Evolutionary conservation across 225 moss, liverwort and hornwort genomes (phyloP).

Genomic region (Pseudoscleropodium purum): DNA sequence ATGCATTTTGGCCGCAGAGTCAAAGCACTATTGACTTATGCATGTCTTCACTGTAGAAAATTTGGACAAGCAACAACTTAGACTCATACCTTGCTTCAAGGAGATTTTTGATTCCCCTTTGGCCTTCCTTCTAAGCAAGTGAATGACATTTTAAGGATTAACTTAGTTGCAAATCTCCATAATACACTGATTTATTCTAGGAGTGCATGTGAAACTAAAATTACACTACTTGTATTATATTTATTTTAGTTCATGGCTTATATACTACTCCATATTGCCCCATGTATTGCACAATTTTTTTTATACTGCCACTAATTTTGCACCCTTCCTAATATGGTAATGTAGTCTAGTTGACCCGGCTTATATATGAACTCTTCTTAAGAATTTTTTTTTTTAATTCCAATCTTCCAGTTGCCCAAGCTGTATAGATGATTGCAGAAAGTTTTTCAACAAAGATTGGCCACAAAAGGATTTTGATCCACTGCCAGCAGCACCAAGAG

Average conservation of each 20-base stretch:
- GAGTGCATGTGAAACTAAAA: not conserved
- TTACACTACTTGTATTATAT: not conserved
- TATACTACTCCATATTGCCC: not conserved
- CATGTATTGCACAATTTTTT: not conserved
- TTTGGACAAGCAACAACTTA: not conserved
- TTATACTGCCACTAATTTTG: not conserved
- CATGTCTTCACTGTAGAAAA: rapidly evolving
- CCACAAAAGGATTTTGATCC: not conserved
- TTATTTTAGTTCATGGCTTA: not conserved
- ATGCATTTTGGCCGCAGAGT: rapidly evolving
- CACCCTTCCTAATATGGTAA: not conserved
- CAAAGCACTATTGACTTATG: not conserved
- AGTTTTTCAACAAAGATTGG: not conserved
- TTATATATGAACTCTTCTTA: not conserved
- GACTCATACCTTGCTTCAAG: not conserved
- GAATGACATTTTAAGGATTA: not conserved
- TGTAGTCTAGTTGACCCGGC: no score
- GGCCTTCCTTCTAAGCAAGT: rapidly evolving
- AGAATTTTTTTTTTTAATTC: no score
- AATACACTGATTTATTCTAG: not conserved
- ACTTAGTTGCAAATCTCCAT: not conserved
- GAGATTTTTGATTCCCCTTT: not conserved
- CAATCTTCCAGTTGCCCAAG: not conserved
- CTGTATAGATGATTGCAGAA: not conserved
- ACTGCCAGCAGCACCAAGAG: not conserved